These are phyloP conservation scores for Geotrichum reessii DNA, from an alignment of 1,139 yeast species.

Conservation along the genomic window DNA sequence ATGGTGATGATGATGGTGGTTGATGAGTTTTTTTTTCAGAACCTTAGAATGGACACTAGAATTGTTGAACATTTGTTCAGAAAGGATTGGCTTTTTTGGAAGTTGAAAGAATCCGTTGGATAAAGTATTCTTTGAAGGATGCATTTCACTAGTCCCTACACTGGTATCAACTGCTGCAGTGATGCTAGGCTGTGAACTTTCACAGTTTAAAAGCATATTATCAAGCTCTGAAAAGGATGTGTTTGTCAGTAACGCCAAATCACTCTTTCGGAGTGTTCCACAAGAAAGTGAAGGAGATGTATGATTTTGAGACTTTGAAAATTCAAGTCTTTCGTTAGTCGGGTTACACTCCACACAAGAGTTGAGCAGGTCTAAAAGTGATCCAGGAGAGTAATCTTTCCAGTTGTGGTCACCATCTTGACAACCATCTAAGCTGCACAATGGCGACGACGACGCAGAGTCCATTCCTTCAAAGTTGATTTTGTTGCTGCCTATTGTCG, in stretches of 20 bases:
- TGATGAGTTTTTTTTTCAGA: not conserved
- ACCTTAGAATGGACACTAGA: not conserved
- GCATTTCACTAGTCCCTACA: not conserved
- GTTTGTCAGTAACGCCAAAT: not conserved
- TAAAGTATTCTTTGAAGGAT: not conserved
- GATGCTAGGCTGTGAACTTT: not conserved
- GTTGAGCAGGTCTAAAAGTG: not conserved
- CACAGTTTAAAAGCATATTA: not conserved
- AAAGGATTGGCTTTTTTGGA: not conserved
- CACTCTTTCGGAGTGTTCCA: not conserved
- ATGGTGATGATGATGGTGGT: slow-evolving; percentile 7
- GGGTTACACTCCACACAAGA: not conserved
- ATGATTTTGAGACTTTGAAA: not conserved
- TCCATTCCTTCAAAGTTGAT: not conserved
- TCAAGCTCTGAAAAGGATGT: not conserved
- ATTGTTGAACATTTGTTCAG: not conserved
- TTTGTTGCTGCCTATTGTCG: not conserved
- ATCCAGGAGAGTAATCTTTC: not conserved
- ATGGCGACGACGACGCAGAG: slow-evolving; percentile 1
- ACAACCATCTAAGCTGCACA: slow-evolving; percentile 1
- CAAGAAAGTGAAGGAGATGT: not conserved
- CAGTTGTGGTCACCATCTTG: not conserved
- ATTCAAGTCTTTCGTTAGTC: not conserved
- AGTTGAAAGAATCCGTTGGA: not conserved
- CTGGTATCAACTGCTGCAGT: not conserved